Base-by-base conservation (phyloP, 345 rosid genomes). In the Abelmoschus esculentus region DNA sequence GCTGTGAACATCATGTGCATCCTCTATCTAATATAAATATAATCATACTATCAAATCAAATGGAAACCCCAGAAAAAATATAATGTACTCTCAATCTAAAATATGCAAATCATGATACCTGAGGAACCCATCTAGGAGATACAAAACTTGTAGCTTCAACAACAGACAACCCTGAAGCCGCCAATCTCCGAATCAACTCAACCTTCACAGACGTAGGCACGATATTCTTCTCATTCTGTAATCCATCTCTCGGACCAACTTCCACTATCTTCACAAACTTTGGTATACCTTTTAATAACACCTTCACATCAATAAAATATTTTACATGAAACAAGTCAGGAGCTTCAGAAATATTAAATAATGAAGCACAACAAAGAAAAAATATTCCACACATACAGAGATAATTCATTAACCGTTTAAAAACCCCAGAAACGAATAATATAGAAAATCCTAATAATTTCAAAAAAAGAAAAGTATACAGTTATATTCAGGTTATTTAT, bases 91-190 rank as follows among this genome's bases (percentile, higher is more conserved):
- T 13, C 4, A 46, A 46, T 46, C 52, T 46, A 46, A 46, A 46
- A 46, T 12, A 46, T 12, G 52, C 52, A 46, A 71, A 61, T 31
- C 63, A 6, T 53, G 44, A 73, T 83, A 87, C 92, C 92, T 90
- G 96, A 36, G 92, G 92, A 73, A 84, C 89, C 92, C 96, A 90
- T 77, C 86, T 90, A 13, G 96, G 92, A 7, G 96, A 90, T 49
- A 87, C 96, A 70, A 90, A 90, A 81, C 96, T 90, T 47, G 96
- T 87, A 58, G 92, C 90, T 80, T 90, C 96, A 44, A 90, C 88
- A 13, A 86, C 96, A 3, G 89, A 69, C 82, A 90, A 73, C 55
- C 96, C 90, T 34, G 90, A 75, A 78, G 89, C 78, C 31, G 81
- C 86, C 73, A 86, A 72, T 69, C 84, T 80, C 66, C 70, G 75